Evolutionary conservation across 148 eudicot genomes (phyloP).

Genomic region (Chenopodium berlandieri): DNA sequence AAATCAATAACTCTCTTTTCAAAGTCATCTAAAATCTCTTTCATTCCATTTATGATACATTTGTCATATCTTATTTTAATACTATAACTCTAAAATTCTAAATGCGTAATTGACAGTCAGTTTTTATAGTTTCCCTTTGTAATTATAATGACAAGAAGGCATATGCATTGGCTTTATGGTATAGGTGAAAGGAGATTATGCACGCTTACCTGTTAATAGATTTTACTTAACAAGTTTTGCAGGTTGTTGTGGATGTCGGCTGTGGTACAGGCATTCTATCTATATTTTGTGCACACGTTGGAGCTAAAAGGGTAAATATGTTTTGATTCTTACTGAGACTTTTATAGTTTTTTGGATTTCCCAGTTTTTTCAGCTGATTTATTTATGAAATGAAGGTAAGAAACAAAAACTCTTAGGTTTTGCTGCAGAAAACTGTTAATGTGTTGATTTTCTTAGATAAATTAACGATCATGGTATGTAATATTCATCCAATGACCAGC

Average conservation of each 20-base stretch:
- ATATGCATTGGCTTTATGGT: not conserved
- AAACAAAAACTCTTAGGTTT: not conserved
- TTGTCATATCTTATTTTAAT: not conserved
- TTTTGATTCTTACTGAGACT: not conserved
- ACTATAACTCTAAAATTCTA: not conserved
- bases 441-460: not conserved
- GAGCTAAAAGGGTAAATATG: constrained; percentile 70
- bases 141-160: not conserved
- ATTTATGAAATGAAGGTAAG: not conserved
- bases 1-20: not conserved
- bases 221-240: constrained; percentile 25
- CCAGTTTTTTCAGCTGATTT: not conserved
- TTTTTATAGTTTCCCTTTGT: not conserved
- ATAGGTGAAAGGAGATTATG: constrained; percentile 1
- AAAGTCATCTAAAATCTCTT: not conserved
- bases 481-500: too few species aligned
- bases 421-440: not conserved
- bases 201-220: not conserved
- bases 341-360: not conserved
- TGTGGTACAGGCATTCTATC: constrained; percentile 98
- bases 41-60: not conserved
- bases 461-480: too few species aligned
- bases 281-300: constrained; percentile 98
- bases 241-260: constrained; percentile 99
- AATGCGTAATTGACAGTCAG: not conserved